Base-by-base conservation (phyloP, 192 early-diverging fungal species). In the Chytriomyces sp. region DNA sequence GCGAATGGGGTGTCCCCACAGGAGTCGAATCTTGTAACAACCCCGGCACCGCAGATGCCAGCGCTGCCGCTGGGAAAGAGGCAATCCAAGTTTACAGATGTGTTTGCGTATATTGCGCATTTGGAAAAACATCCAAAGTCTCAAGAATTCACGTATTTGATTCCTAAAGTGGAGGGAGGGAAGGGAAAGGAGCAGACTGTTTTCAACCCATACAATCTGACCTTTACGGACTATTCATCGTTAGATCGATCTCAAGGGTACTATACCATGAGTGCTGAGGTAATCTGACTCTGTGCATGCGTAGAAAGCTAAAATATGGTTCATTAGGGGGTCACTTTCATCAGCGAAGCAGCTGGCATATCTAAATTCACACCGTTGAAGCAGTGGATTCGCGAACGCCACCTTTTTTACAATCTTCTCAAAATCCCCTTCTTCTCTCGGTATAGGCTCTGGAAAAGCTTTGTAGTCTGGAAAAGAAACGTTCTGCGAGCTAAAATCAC, bases 391-490 rank as follows among this genome's bases (percentile, higher is more conserved):
- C 66, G 82, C 57, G 82, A 83, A 73, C 77, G 76, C 54, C 25
- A 70, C 19, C 52, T 82, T 3, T 83, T 79, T 53, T 55, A 83
- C 49, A 68, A 40, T 22, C 62, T 83, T 17, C 55, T 83, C 25
- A 74, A 83, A 44, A 83, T 83, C 6, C 75, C 81, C 37, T 83
- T 83, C 41, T 83, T 83, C 59, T 55, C 64, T 10, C 52, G 75
- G 17, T 83, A 83, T 73, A 44, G 82, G 39, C 44, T 70, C 8
- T 82, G 82, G 80, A 83, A 83, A 49, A 72, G 75, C 40, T 83
- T 83, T 75, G 73, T 60, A 8, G 41, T 58, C 28, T 83, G 82
- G 82, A 80, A 74, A 62, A 36, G 60, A 22, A 75, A 76, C 39
- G 76, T 83, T 5, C 66, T 78, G 3, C 77, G 72, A 4, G 60